phyloP scores from a whole-genome alignment of 805 yeast species.

The Hanseniaspora vineae region DNA sequence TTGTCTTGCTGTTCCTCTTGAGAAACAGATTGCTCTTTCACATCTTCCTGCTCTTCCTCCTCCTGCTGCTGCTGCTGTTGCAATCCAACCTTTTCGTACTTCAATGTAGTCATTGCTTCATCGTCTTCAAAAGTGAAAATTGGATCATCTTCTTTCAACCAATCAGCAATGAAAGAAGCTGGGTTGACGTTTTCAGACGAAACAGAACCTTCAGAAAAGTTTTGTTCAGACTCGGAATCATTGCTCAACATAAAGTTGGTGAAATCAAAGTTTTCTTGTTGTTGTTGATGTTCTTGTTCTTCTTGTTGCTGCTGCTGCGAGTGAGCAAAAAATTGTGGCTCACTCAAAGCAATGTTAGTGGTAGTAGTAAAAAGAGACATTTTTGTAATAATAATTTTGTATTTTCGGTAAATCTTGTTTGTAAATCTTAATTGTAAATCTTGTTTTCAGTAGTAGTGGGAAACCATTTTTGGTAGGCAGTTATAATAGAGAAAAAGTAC shows the following conservation, averaged over 20 bases:
- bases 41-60: not conserved
- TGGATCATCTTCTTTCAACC: slow-evolving; percentile 28
- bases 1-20: slow-evolving; percentile 6
- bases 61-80: not conserved
- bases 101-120: slow-evolving; percentile 1
- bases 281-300: not conserved
- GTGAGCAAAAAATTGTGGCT: not conserved
- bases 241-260: no score
- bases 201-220: not conserved
- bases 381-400: not conserved
- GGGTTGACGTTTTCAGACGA: not conserved
- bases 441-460: not conserved
- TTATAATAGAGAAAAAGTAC: not conserved
- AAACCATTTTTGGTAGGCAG: not conserved
- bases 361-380: not conserved
- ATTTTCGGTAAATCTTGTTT: not conserved
- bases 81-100: not conserved
- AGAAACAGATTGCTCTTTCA: not conserved
- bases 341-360: not conserved
- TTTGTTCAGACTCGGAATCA: no score
- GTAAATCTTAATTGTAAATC: not conserved
- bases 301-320: not conserved
- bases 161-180: not conserved
- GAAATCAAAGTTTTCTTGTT: no score
- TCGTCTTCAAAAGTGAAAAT: slow-evolving; percentile 32